These are phyloP conservation scores for Phlebiopsis flavidoalba DNA, from an alignment of 768 basidiomycete genomes.

Conservation along the genomic window DNA sequence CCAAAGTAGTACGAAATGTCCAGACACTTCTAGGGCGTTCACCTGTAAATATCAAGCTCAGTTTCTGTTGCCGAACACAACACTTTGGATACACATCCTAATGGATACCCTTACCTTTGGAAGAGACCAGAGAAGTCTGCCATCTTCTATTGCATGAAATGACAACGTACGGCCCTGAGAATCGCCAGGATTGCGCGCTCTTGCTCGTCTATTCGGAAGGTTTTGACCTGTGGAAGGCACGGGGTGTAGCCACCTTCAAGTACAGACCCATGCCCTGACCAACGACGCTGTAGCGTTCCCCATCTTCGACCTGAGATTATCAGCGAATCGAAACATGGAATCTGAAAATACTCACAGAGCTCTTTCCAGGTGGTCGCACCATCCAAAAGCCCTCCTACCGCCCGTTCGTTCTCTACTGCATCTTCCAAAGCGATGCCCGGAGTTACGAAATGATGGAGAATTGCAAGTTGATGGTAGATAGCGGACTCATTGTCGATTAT, in stretches of 20 bases:
- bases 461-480: constrained; percentile 19
- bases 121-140: constrained; percentile 14
- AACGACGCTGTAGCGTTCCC: constrained; percentile 14
- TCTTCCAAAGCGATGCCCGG: constrained; percentile 14
- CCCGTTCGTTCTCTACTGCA: background rate
- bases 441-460: constrained; percentile 16
- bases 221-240: constrained; percentile 5
- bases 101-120: background rate
- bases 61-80: background rate
- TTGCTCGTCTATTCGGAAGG: constrained; percentile 16
- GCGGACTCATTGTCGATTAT: constrained; percentile 14
- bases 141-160: constrained; percentile 16
- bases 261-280: constrained; percentile 18
- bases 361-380: constrained; percentile 18
- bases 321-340: background rate
- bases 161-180: background rate
- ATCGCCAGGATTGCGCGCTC: constrained; percentile 7
- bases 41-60: constrained; percentile 8
- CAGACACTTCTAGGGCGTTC: constrained; percentile 7
- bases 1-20: constrained; percentile 14
- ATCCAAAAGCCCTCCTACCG: constrained; percentile 5
- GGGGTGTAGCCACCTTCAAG: constrained; percentile 15
- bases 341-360: constrained; percentile 11
- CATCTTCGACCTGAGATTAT: constrained; percentile 10
- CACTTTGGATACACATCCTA: background rate